A percentile compares a stretch with the other conserved stretches of the same genome.
Evolutionary conservation across 371 early-diverging fungal species (phyloP).

Genomic region (Apophysomyces ossiformis): DNA sequence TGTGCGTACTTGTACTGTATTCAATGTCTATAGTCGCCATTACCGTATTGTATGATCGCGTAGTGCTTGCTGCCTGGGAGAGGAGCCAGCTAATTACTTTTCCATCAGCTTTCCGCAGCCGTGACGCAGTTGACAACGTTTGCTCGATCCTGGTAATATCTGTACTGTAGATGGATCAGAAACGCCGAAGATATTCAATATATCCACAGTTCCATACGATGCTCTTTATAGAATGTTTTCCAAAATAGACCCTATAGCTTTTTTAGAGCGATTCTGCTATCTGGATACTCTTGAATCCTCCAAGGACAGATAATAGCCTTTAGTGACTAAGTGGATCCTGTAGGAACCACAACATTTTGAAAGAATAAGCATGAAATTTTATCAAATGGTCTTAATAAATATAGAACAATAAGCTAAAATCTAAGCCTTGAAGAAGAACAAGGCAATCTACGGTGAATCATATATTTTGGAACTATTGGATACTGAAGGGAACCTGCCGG

Average conservation of each 20-base stretch:
- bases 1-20: neutral
- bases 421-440: no score
- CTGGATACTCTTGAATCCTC: neutral
- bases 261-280: neutral
- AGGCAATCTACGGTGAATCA: no score
- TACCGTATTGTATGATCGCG: neutral
- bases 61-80: neutral
- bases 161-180: neutral
- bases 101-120: neutral
- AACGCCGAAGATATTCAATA: neutral
- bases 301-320: neutral
- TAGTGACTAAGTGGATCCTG: no score
- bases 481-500: no score
- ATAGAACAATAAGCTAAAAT: no score
- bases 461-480: no score
- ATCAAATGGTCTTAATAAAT: no score
- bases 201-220: neutral
- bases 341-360: no score
- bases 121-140: neutral
- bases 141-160: neutral
- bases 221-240: neutral
- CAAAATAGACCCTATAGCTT: neutral
- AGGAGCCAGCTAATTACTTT: neutral
- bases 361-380: no score
- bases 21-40: neutral